Conservation (phyloP, 441 rosid species). For the Manihot esculenta region DNA sequence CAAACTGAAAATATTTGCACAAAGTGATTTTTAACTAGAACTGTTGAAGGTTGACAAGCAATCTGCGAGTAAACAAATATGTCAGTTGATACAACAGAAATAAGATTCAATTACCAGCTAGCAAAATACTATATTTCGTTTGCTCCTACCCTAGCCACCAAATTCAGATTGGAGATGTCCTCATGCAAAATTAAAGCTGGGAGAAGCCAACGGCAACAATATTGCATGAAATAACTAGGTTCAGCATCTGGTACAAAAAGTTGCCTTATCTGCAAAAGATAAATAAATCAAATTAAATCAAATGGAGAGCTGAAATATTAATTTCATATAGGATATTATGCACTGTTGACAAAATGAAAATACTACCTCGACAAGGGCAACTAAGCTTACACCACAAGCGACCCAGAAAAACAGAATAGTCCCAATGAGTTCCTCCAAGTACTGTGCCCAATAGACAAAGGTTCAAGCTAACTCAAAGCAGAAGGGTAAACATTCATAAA, state of each 20-base stretch:
- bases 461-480: neutral
- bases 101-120: neutral
- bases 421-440: slow-evolving; percentile 88
- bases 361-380: slow-evolving; percentile 88
- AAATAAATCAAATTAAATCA: neutral
- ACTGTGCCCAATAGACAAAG: slow-evolving; percentile 46
- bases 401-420: slow-evolving; percentile 89
- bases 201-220: slow-evolving; percentile 91
- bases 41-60: slow-evolving; percentile 60
- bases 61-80: slow-evolving; percentile 52
- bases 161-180: slow-evolving; percentile 59
- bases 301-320: slow-evolving; percentile 10
- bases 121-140: neutral
- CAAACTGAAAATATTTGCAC: slow-evolving; percentile 89
- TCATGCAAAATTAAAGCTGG: slow-evolving; percentile 76
- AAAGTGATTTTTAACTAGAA: slow-evolving; percentile 70
- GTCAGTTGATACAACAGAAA: slow-evolving; percentile 20
- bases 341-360: slow-evolving; percentile 15
- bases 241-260: slow-evolving; percentile 69
- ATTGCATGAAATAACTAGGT: slow-evolving; percentile 77
- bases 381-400: slow-evolving; percentile 84
- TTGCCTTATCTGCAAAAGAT: slow-evolving; percentile 59
- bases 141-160: slow-evolving; percentile 78
- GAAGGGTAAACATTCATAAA: neutral
- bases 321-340: neutral